Evolutionary conservation across 2,329 filamentous ascomycete species (phyloP).

Genomic region (Neophaeococcomyces mojaviensis): DNA sequence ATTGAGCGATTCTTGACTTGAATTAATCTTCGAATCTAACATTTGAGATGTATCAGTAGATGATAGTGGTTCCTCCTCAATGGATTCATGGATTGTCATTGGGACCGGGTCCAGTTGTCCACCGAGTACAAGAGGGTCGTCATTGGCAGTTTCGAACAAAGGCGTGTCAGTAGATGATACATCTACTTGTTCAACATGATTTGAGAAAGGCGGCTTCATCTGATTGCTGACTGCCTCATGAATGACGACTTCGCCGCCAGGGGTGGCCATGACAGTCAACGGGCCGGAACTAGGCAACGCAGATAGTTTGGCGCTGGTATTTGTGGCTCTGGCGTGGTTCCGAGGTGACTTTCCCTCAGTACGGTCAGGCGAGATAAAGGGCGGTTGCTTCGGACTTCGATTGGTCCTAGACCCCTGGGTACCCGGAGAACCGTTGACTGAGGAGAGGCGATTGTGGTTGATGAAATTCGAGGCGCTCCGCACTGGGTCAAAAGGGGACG

Average conservation of each 20-base stretch:
- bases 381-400: no score
- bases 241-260: not conserved
- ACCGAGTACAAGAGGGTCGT: not conserved
- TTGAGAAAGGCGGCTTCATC: not conserved
- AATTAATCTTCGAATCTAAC: slow-evolving; percentile 19
- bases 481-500: no score
- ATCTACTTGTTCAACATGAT: not conserved
- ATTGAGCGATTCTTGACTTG: slow-evolving; percentile 23
- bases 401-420: no score
- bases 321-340: no score
- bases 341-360: no score
- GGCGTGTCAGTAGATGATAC: not conserved
- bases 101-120: not conserved
- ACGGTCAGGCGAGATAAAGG: no score
- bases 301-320: no score
- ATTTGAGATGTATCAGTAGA: slow-evolving; percentile 11
- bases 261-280: not conserved
- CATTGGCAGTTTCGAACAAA: slow-evolving; percentile 1
- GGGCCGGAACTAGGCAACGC: not conserved
- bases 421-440: no score
- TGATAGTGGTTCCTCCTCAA: slow-evolving; percentile 19
- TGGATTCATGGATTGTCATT: slow-evolving; percentile 21
- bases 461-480: no score
- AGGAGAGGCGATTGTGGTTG: no score
- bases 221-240: not conserved